These are phyloP conservation scores for Sporothrix variecibatus DNA, from an alignment of 2,329 filamentous ascomycete species.

Conservation along the genomic window DNA sequence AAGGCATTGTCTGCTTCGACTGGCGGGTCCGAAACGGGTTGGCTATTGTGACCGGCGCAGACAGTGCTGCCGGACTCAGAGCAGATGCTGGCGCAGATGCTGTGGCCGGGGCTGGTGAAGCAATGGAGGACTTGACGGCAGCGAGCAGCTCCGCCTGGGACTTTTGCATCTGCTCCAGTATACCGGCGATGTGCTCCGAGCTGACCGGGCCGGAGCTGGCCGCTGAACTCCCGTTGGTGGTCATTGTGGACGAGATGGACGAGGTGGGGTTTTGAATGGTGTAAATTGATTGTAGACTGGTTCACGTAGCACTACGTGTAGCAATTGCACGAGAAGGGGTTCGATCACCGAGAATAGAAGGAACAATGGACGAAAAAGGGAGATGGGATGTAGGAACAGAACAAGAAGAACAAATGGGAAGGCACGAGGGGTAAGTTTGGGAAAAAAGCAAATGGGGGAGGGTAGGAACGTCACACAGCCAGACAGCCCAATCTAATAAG, in stretches of 20 bases:
- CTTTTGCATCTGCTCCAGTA: slow-evolving; percentile 43
- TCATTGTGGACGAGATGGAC: slow-evolving; percentile 30
- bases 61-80: slow-evolving; percentile 19
- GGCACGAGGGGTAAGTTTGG: slow-evolving; percentile 16
- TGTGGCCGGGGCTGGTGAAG: background rate
- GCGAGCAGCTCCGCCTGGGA: slow-evolving; percentile 46
- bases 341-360: background rate
- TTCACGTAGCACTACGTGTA: background rate
- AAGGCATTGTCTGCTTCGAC: slow-evolving; percentile 20
- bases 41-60: background rate
- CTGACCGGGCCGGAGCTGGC: slow-evolving; percentile 22
- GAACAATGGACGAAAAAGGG: background rate
- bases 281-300: background rate
- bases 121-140: slow-evolving; percentile 40
- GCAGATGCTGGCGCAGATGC: background rate
- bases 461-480: slow-evolving; percentile 21
- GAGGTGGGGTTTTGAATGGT: background rate
- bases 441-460: background rate
- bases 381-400: background rate
- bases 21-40: slow-evolving; percentile 30
- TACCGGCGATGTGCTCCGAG: slow-evolving; percentile 41
- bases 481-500: slow-evolving; percentile 17
- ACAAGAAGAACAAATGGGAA: slow-evolving; percentile 17
- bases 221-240: slow-evolving; percentile 23
- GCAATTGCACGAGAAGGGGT: background rate